phyloP scores from a whole-genome alignment of 108 stramenopile species.

The Mayamaea pseudoterrestris region DNA sequence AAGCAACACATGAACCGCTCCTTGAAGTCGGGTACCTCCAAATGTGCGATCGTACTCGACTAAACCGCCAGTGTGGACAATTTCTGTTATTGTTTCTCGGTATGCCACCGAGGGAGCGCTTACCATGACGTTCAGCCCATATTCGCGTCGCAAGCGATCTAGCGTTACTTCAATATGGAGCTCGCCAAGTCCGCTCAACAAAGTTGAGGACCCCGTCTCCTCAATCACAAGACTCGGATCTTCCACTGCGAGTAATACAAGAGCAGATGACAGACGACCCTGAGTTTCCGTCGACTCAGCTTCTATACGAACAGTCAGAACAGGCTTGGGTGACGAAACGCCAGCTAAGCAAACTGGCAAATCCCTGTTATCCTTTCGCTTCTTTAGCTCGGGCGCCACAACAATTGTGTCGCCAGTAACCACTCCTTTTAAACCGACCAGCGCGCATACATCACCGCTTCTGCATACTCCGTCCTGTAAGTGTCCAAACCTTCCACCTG shows the following conservation, averaged over 20 bases:
- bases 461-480: conserved; percentile 47
- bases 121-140: conserved; percentile 51
- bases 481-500: conserved; percentile 67
- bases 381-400: conserved; percentile 23
- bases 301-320: conserved; percentile 76
- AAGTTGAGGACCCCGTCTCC: conserved; percentile 62
- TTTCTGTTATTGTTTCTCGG: conserved; percentile 55
- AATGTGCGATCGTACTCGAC: conserved; percentile 69
- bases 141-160: conserved; percentile 67
- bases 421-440: conserved; percentile 71
- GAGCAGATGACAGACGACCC: conserved; percentile 42
- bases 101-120: conserved; percentile 75
- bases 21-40: conserved; percentile 58
- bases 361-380: conserved; percentile 19
- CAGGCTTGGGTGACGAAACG: conserved; percentile 75
- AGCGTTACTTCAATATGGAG: conserved; percentile 78
- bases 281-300: conserved; percentile 55
- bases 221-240: conserved; percentile 79
- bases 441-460: conserved; percentile 80
- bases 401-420: conserved; percentile 81
- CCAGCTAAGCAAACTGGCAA: conserved; percentile 35
- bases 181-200: conserved; percentile 78
- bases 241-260: conserved; percentile 57
- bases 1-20: conserved; percentile 43
- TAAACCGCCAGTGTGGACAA: conserved; percentile 54